phyloP scores from a whole-genome alignment of 1,139 yeast genomes.

The Debaryomycetaceae sp. region DNA sequence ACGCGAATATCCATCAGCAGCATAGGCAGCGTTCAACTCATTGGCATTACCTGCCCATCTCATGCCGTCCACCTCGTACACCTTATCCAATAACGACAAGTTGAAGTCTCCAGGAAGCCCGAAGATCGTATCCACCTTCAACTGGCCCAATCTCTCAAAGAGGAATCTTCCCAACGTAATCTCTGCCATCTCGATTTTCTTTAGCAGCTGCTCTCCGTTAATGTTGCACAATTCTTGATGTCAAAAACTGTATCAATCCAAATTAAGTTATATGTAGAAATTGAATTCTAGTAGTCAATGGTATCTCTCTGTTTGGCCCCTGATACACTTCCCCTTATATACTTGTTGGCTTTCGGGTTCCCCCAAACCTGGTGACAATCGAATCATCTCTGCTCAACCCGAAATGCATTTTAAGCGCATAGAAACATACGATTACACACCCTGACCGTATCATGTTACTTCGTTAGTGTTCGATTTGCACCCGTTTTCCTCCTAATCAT shows the following conservation, averaged over 20 bases:
- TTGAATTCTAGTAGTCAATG: background rate
- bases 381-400: background rate
- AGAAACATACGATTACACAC: background rate
- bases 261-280: background rate
- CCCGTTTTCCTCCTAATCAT: background rate
- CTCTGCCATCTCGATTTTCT: constrained; percentile 24
- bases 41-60: constrained; percentile 45
- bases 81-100: constrained; percentile 33
- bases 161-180: constrained; percentile 41
- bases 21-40: constrained; percentile 42
- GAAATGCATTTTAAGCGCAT: background rate
- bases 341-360: background rate
- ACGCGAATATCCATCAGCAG: constrained; percentile 42
- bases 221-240: background rate
- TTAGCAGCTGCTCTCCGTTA: background rate
- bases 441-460: too few relatives aligned
- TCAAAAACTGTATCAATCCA: background rate
- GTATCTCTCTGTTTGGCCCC: too few relatives aligned
- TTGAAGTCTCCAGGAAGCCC: constrained; percentile 45
- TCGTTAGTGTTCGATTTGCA: background rate
- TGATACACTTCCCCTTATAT: background rate
- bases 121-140: constrained; percentile 37
- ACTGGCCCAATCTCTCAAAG: constrained; percentile 42
- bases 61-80: constrained; percentile 36
- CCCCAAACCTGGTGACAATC: background rate